A percentile compares a stretch with the other conserved stretches of the same genome.
Conservation (phyloP, 1,284 basidiomycete species). For the Cutaneotrichosporon sp. region DNA sequence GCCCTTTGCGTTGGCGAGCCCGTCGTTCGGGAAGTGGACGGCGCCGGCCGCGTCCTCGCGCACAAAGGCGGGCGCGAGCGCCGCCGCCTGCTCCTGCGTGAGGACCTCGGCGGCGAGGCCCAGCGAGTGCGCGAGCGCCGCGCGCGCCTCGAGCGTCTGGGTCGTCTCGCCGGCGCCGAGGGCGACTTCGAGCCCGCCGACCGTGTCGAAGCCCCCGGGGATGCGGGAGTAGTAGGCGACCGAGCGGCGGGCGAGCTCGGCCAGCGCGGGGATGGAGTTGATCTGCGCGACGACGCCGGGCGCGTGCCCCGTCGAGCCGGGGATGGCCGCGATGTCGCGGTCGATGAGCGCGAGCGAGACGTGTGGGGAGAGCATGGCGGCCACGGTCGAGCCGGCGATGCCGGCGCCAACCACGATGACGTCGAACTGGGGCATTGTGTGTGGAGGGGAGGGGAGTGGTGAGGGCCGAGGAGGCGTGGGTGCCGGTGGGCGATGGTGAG, state of each 20-base stretch:
- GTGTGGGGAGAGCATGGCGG: slow-evolving; percentile 54
- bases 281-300: slow-evolving; percentile 36
- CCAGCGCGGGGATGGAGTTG: slow-evolving; percentile 26
- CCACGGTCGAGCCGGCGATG: slow-evolving; percentile 42
- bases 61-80: slow-evolving; percentile 25
- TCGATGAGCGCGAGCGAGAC: slow-evolving; percentile 57
- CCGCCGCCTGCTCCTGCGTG: slow-evolving; percentile 15
- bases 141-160: slow-evolving; percentile 3
- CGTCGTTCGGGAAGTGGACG: slow-evolving; percentile 27
- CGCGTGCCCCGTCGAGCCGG: slow-evolving; percentile 37
- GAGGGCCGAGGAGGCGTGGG: neutral
- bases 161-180: neutral
- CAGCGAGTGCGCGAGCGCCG: slow-evolving; percentile 14
- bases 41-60: slow-evolving; percentile 9
- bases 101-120: slow-evolving; percentile 24
- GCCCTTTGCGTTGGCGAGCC: slow-evolving; percentile 25
- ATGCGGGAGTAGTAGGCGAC: slow-evolving; percentile 25
- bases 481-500: neutral
- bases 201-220: slow-evolving; percentile 24
- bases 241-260: slow-evolving; percentile 31
- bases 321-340: slow-evolving; percentile 26
- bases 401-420: slow-evolving; percentile 32
- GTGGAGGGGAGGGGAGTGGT: neutral
- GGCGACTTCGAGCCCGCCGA: slow-evolving; percentile 31
- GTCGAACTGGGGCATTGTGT: slow-evolving; percentile 22